These are phyloP conservation scores for Candida coleopterorum DNA, from an alignment of 805 yeast genomes.

Conservation along the genomic window DNA sequence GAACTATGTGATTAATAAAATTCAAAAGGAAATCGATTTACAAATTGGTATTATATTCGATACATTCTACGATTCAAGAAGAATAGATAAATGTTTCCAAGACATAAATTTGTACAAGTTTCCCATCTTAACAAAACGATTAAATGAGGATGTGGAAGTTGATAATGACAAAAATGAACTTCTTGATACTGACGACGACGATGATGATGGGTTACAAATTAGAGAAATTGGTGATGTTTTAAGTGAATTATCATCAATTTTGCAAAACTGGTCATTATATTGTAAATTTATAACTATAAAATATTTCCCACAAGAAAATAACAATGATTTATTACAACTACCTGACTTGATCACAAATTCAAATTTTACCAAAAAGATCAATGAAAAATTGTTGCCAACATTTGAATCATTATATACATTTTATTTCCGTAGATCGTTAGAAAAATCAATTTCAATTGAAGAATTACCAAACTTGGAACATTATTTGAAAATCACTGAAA, in stretches of 20 bases:
- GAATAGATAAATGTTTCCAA: slow-evolving; percentile 49
- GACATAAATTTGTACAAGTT: slow-evolving; percentile 50
- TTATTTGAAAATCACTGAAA: slow-evolving; percentile 20
- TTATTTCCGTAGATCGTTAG: slow-evolving; percentile 72
- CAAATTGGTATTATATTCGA: slow-evolving; percentile 88
- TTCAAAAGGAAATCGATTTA: slow-evolving; percentile 87
- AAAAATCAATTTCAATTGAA: slow-evolving; percentile 76
- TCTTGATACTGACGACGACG: slow-evolving; percentile 28
- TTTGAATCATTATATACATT: slow-evolving; percentile 62
- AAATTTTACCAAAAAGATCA: slow-evolving; percentile 52
- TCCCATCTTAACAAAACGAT: slow-evolving; percentile 19
- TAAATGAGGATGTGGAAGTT: slow-evolving; percentile 13
- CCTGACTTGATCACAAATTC: slow-evolving; percentile 55
- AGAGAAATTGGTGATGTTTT: slow-evolving; percentile 62
- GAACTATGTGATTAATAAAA: slow-evolving; percentile 59
- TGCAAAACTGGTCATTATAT: slow-evolving; percentile 84
- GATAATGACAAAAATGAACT: slow-evolving; percentile 27
- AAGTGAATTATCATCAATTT: slow-evolving; percentile 67
- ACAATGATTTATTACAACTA: slow-evolving; percentile 33
- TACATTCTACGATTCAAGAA: slow-evolving; percentile 72
- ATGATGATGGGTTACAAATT: slow-evolving; percentile 40
- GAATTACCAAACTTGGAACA: slow-evolving; percentile 56
- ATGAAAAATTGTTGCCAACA: slow-evolving; percentile 48
- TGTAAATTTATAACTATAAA: slow-evolving; percentile 65
- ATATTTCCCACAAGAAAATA: slow-evolving; percentile 41